Evolutionary conservation across 306 rosid genomes (phyloP).

Genomic region (Prunus padus): DNA sequence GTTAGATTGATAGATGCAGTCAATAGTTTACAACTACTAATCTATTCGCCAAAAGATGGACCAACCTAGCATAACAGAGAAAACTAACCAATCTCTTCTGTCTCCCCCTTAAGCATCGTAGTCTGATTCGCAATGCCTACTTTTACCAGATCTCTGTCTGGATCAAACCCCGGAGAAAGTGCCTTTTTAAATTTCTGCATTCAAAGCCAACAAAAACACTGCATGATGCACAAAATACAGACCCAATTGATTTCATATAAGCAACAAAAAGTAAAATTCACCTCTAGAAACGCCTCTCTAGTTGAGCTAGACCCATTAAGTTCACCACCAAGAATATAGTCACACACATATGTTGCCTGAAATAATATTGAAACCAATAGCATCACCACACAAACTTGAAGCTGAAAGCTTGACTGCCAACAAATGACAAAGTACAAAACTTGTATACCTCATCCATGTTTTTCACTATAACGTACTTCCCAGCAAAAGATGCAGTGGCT

Average conservation of each 20-base stretch:
- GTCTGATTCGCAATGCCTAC: conserved; percentile 95
- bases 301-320: conserved; percentile 93
- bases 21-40: conserved; percentile 17
- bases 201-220: conserved; percentile 15
- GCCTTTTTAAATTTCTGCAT: conserved; percentile 89
- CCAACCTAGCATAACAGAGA: conserved; percentile 5
- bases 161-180: conserved; percentile 81
- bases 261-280: conserved; percentile 21
- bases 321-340: conserved; percentile 85
- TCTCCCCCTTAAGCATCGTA: conserved; percentile 99
- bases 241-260: not conserved
- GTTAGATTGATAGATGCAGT: conserved; percentile 20
- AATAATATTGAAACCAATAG: not conserved
- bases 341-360: conserved; percentile 91
- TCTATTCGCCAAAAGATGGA: conserved; percentile 2
- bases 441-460: conserved; percentile 75
- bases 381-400: not conserved
- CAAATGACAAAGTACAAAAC: not conserved
- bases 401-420: not conserved
- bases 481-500: conserved; percentile 98
- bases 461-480: conserved; percentile 76
- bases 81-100: conserved; percentile 87
- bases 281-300: conserved; percentile 77
- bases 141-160: conserved; percentile 67
- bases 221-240: conserved; percentile 14